phyloP scores from a whole-genome alignment of 352 stramenopile genomes.

The Pythium insidiosum region DNA sequence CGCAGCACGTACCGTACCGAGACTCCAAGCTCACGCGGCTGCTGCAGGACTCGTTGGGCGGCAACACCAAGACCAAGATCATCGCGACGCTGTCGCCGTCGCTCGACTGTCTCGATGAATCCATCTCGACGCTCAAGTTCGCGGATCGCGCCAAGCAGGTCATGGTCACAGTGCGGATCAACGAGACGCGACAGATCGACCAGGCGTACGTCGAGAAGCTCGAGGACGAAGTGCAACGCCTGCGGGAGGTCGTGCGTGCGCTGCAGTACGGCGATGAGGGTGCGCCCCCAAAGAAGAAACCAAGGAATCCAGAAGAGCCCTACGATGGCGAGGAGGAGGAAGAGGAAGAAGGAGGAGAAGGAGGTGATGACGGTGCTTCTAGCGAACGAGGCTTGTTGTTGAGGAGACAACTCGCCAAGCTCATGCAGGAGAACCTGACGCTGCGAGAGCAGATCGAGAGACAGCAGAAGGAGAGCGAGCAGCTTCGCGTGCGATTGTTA shows the following conservation, averaged over 20 bases:
- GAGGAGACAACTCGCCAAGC: conserved; percentile 25
- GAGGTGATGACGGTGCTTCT: too few relatives aligned
- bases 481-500: conserved; percentile 22
- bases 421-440: conserved; percentile 64
- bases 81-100: conserved; percentile 87
- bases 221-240: conserved; percentile 70
- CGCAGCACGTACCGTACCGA: conserved; percentile 84
- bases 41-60: conserved; percentile 83
- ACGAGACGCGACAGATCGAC: conserved; percentile 82
- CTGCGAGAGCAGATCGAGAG: conserved; percentile 46
- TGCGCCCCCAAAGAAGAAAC: too few relatives aligned
- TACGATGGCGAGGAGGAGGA: neutral
- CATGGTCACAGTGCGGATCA: conserved; percentile 79
- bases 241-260: conserved; percentile 55
- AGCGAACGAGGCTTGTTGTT: too few relatives aligned
- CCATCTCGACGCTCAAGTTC: conserved; percentile 92
- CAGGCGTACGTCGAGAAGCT: conserved; percentile 84
- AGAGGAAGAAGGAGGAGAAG: neutral
- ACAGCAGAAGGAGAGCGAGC: conserved; percentile 50
- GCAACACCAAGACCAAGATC: conserved; percentile 88
- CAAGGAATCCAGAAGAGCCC: too few relatives aligned
- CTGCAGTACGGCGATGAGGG: conserved; percentile 18
- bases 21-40: conserved; percentile 92
- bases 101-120: conserved; percentile 84
- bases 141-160: conserved; percentile 89